Percentiles rank a stretch among this genome's conserved stretches.
Evolutionary conservation across 805 yeast genomes (phyloP).

Genomic region (Wickerhamomyces xylosicus): DNA sequence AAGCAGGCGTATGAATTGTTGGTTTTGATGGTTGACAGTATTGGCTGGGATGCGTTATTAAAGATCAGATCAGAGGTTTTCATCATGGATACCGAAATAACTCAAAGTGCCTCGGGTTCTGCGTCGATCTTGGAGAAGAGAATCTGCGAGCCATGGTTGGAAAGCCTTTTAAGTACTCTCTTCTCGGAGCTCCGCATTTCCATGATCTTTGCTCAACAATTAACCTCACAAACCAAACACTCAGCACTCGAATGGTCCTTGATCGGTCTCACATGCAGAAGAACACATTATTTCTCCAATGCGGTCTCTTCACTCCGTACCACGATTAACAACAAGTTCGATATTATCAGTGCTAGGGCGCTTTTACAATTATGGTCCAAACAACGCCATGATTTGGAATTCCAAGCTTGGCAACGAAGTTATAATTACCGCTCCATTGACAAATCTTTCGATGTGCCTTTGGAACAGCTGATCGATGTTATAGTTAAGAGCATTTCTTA

Average conservation of each 20-base stretch:
- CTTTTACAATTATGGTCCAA: conserved; percentile 32
- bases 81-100: conserved; percentile 64
- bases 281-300: conserved; percentile 37
- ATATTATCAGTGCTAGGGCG: conserved; percentile 43
- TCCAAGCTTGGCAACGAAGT: conserved; percentile 5
- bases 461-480: conserved; percentile 30
- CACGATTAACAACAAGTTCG: conserved; percentile 47
- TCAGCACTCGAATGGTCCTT: conserved; percentile 70
- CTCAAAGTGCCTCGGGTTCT: conserved; percentile 13
- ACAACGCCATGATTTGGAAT: conserved; percentile 7
- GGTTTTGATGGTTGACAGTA: conserved; percentile 50
- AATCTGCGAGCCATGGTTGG: conserved; percentile 72
- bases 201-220: conserved; percentile 22
- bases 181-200: conserved; percentile 50
- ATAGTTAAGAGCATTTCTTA: conserved; percentile 47
- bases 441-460: conserved; percentile 13
- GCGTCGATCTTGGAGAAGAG: conserved; percentile 28
- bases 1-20: conserved; percentile 57
- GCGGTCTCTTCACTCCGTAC: conserved; percentile 45
- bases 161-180: conserved; percentile 56
- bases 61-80: conserved; percentile 59
- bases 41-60: conserved; percentile 80
- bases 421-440: conserved; percentile 10
- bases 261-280: conserved; percentile 44
- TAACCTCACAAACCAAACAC: conserved; percentile 25